Base-by-base conservation (phyloP, 2,329 filamentous ascomycete species). In the Microcera coccophila region DNA sequence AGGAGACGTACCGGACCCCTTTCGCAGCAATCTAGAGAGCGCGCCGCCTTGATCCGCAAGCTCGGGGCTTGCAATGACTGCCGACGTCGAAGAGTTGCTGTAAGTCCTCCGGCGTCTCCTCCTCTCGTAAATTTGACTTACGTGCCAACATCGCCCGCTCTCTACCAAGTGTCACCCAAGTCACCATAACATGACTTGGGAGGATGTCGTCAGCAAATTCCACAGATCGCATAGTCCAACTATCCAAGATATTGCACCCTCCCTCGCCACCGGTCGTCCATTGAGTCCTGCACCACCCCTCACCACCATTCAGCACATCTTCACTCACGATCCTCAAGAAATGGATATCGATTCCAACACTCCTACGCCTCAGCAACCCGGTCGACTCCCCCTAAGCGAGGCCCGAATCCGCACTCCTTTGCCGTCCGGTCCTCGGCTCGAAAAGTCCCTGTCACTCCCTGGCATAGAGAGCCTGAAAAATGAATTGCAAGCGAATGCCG, bases 151-250 rank as follows among this genome's bases (percentile, higher is more conserved):
- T 21, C 36, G 7, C 44, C 14, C 9, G 35, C 44, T 22, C 41
- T 41, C 66, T 8, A 32, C n/a, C n/a, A 14, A 78, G 77, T 81
- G 78, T 57, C 75, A 80, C 52, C 77, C 78, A 12, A 75, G 71
- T 50, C 78, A 81, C 57, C 77, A 79, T 50, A 74, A 74, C 50
- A 75, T 79, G 75, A 78, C 74, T 10, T 81, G 77, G 76, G 76
- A 79, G 57, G 76, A 80, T 48, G 73, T 77, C 14, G 67, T 74
- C 36, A 67, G 64, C 54, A 79, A 78, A 53, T 80, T 77, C 42
- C 64, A 69, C 61, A 69, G 72, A 44, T 71, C 73, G 31, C 69
- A 74, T 42, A 79, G 75, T 51, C 74, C 76, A 22, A 64, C 61
- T 20, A 65, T 75, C 36, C 73, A 73, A 45, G 74, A 78, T 18